These are phyloP conservation scores for Acidiella bohemica DNA, from an alignment of 495 filamentous ascomycete genomes.

Conservation along the genomic window DNA sequence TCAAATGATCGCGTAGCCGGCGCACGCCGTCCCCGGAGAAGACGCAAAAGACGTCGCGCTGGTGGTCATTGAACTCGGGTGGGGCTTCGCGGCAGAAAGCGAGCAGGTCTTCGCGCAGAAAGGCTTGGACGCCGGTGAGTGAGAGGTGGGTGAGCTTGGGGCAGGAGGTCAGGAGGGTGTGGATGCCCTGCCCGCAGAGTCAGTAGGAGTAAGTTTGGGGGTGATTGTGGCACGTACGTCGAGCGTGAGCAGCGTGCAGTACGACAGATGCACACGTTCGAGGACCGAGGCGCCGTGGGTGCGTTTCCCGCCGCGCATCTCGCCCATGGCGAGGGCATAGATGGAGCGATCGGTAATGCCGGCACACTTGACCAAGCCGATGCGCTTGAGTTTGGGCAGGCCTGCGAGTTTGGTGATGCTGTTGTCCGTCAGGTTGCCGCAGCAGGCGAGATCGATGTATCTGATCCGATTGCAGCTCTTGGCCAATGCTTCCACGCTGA, in stretches of 20 bases:
- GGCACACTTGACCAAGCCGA: constrained; percentile 88
- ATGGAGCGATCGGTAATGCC: constrained; percentile 84
- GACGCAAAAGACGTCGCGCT: constrained; percentile 90
- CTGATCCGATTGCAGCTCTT: constrained; percentile 81
- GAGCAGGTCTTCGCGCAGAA: constrained; percentile 61
- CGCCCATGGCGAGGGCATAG: constrained; percentile 55
- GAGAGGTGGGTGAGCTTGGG: constrained; percentile 87
- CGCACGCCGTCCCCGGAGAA: constrained; percentile 82
- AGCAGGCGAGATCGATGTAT: constrained; percentile 96
- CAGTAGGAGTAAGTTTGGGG: not conserved
- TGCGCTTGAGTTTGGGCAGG: constrained; percentile 82
- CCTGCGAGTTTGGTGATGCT: constrained; percentile 75
- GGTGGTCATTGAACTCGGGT: constrained; percentile 87
- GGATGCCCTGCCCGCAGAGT: constrained; percentile 59
- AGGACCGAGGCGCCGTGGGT: constrained; percentile 43
- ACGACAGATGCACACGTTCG: constrained; percentile 93
- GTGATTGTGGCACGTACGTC: constrained; percentile 40
- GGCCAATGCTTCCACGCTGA: constrained; percentile 68
- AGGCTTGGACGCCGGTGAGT: constrained; percentile 85
- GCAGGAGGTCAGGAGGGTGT: constrained; percentile 76
- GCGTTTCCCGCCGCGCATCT: constrained; percentile 34
- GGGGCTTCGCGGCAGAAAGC: constrained; percentile 78
- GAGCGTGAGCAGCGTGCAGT: constrained; percentile 72
- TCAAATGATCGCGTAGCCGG: constrained; percentile 64
- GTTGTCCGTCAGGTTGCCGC: constrained; percentile 70